phyloP scores from a whole-genome alignment of 495 filamentous ascomycete genomes.

The Hypoxylon crocopeplum region DNA sequence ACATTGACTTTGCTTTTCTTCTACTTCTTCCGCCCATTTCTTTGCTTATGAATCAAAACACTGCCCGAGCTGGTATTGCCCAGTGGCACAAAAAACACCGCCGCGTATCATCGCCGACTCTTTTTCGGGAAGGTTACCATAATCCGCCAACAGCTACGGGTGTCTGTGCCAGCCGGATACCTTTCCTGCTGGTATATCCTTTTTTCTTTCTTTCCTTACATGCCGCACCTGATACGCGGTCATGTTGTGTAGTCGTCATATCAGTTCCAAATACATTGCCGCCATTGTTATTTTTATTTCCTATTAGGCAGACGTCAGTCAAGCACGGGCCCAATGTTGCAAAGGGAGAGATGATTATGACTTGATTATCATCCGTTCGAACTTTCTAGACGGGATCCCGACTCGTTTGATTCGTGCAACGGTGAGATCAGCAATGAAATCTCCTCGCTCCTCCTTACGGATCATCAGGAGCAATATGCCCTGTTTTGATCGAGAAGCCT shows the following conservation, averaged over 20 bases:
- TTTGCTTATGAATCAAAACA: constrained; percentile 32
- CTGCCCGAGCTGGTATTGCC: constrained; percentile 24
- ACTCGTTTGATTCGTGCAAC: constrained; percentile 41
- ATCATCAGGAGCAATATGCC: constrained; percentile 23
- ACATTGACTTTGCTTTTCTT: constrained; percentile 29
- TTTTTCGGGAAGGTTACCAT: constrained; percentile 20
- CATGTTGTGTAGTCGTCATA: constrained; percentile 20
- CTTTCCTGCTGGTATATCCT: not conserved
- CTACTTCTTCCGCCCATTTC: constrained; percentile 12
- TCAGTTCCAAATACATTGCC: constrained; percentile 17
- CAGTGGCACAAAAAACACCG: constrained; percentile 34
- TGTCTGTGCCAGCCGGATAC: not conserved
- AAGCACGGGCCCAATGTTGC: constrained; percentile 5
- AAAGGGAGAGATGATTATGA: constrained; percentile 32
- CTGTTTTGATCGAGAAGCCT: constrained; percentile 29
- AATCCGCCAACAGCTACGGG: constrained; percentile 15
- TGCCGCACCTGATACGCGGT: constrained; percentile 26
- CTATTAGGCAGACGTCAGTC: constrained; percentile 24
- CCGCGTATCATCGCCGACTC: constrained; percentile 32
- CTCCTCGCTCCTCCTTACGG: constrained; percentile 27
- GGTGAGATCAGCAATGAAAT: constrained; percentile 42
- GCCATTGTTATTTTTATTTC: constrained; percentile 28
- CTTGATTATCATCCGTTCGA: constrained; percentile 31
- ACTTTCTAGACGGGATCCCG: constrained; percentile 18
- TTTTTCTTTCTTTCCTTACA: constrained; percentile 1